These are phyloP conservation scores for Rhododendron kiyosumense DNA, from an alignment of 148 eudicot species.

Conservation along the genomic window DNA sequence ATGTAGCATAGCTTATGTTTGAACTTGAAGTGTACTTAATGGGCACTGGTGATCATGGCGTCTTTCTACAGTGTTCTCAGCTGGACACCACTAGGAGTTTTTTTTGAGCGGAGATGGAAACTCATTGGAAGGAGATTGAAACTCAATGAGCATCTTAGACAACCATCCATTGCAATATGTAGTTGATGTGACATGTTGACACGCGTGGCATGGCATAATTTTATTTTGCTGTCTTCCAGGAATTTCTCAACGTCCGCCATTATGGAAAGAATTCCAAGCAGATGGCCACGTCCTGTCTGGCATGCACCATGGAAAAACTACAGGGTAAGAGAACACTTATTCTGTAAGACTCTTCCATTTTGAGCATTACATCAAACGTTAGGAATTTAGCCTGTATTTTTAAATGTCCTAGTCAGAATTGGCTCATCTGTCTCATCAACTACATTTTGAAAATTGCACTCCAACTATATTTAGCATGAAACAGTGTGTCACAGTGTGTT, in stretches of 20 bases:
- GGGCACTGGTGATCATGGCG: not conserved
- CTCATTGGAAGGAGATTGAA: conserved; percentile 5
- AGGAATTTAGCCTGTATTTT: not conserved
- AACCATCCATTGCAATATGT: not conserved
- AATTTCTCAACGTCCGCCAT: conserved; percentile 69
- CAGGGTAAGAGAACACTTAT: conserved; percentile 49
- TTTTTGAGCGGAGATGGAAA: not conserved
- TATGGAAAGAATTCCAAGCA: conserved; percentile 88
- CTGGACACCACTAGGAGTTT: not conserved
- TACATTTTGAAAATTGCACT: not conserved
- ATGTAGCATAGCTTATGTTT: not conserved
- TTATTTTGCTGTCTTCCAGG: conserved; percentile 20
- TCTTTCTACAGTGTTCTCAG: not conserved
- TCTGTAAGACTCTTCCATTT: not conserved
- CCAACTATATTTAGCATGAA: not conserved
- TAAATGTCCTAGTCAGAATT: not conserved
- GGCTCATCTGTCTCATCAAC: too few species aligned
- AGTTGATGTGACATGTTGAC: not conserved
- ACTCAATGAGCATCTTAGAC: not conserved
- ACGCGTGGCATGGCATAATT: not conserved
- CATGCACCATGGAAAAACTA: conserved; percentile 88
- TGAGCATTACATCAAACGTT: not conserved
- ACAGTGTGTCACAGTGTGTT: not conserved
- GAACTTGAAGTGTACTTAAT: not conserved
- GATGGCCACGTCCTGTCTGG: conserved; percentile 86